Base-by-base conservation (phyloP, 805 yeast species). In the Myxozyma neotropica region DNA sequence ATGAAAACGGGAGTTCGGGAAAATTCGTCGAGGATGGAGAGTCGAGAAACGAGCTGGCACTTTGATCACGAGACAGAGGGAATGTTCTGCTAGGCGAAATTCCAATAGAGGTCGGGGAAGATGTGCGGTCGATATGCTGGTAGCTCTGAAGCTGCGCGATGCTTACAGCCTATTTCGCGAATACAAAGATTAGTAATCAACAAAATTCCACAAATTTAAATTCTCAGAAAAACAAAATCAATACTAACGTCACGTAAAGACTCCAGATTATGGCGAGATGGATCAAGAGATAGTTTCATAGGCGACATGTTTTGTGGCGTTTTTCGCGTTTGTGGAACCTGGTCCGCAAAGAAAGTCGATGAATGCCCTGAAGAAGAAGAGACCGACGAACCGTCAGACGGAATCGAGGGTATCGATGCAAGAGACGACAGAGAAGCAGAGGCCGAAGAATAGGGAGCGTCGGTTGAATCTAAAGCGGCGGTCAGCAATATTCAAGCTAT, bases 121-220 rank as follows among this genome's bases (percentile, higher is more conserved):
- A 13, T 3, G 36, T 24, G 24, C 46, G 57, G 26, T 53, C 57
- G 35, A 27, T 13, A 35, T 55, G 21, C 33, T 48, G 56, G 33
- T 56, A 45, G 51, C 51, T 52, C 27, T 54, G 58, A 19, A 51
- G 27, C 31, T 61, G 65, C 4, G 62, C 65, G 15, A 53, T 55
- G 24, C 24, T 61, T 10, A 61, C 65, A 4, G 65, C 65, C 65
- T 61, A 48, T 23, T n/a, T 13, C 15, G 27, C 13, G 26, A 36
- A 21, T 36, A 33, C 15, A 17, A 21, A 21, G 12, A 26, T 27
- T 23, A 24, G 42, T 13, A 19, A 36, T 49, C 47, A 45, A 17
- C 15, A 12, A 2, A 2, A 15, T 21, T 6, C 45, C 24, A 17
- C 7, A 31, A 19, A 15, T 12, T n/a, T 15, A 29, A 2, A 10